Conservation (phyloP, 805 yeast genomes). For the Ogataea nitratoaversa region DNA sequence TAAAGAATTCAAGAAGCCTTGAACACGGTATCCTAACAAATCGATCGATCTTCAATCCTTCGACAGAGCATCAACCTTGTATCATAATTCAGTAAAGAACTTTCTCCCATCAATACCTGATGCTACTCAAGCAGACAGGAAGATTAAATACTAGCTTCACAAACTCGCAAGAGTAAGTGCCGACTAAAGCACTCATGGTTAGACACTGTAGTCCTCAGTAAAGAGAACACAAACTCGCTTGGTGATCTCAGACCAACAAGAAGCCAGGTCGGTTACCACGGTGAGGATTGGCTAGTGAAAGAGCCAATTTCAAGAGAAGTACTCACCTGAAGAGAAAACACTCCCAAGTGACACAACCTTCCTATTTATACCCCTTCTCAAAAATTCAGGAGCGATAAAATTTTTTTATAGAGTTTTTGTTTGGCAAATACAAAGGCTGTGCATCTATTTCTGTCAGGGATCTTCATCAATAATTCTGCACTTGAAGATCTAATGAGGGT, state of each 20-base stretch:
- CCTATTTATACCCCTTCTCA: too few species aligned
- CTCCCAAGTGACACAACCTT: too few species aligned
- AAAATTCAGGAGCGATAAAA: too few species aligned
- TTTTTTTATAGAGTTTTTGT: too few species aligned
- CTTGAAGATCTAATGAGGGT: too few species aligned
- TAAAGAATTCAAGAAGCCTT: slow-evolving; percentile 55
- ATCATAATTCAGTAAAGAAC: slow-evolving; percentile 37
- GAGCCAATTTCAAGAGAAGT: slow-evolving; percentile 4
- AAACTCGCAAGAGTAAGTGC: slow-evolving; percentile 21
- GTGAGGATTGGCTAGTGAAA: slow-evolving; percentile 39
- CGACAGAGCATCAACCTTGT: slow-evolving; percentile 92
- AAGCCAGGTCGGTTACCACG: slow-evolving; percentile 24
- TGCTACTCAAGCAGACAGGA: slow-evolving; percentile 29
- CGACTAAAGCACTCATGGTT: slow-evolving; percentile 30
- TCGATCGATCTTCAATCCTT: slow-evolving; percentile 78
- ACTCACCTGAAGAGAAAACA: slow-evolving; percentile 2
- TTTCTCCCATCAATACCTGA: slow-evolving; percentile 29
- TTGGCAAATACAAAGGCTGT: too few species aligned
- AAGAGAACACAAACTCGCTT: slow-evolving; percentile 20
- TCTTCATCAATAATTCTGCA: too few species aligned
- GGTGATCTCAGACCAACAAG: slow-evolving; percentile 9
- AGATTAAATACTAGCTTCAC: slow-evolving; percentile 33
- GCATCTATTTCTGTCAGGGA: too few species aligned
- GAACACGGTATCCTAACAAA: slow-evolving; percentile 11
- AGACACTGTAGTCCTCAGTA: slow-evolving; percentile 20